These are phyloP conservation scores for Russula abietina DNA, from an alignment of 768 basidiomycete species.

Conservation along the genomic window DNA sequence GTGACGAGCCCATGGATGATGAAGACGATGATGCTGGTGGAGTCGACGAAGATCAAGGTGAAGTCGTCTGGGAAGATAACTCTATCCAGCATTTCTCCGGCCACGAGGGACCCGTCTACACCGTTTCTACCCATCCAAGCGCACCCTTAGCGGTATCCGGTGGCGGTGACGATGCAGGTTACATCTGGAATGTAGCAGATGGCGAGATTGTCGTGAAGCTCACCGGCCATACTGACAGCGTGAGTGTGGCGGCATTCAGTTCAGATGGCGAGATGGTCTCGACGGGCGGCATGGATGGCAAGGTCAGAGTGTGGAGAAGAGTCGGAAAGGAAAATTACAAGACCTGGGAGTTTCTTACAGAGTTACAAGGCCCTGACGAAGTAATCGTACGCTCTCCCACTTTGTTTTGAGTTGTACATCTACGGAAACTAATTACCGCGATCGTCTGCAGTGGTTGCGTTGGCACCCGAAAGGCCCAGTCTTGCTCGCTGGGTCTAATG, in stretches of 20 bases:
- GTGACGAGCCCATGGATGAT: slow-evolving; percentile 66
- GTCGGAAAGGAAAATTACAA: slow-evolving; percentile 68
- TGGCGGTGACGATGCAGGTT: slow-evolving; percentile 92
- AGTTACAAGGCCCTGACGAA: slow-evolving; percentile 91
- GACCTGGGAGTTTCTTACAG: slow-evolving; percentile 92
- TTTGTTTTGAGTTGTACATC: neutral
- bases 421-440: slow-evolving; percentile 6
- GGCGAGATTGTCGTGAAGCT: slow-evolving; percentile 79
- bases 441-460: slow-evolving; percentile 67
- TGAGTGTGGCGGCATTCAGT: slow-evolving; percentile 73
- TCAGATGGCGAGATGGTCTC: slow-evolving; percentile 87
- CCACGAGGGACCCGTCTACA: slow-evolving; percentile 78
- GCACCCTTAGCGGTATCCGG: slow-evolving; percentile 83
- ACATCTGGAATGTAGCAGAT: slow-evolving; percentile 83
- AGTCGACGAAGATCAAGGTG: slow-evolving; percentile 22
- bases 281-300: slow-evolving; percentile 98
- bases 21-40: slow-evolving; percentile 37
- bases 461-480: slow-evolving; percentile 96
- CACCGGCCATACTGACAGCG: slow-evolving; percentile 90
- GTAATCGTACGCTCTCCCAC: slow-evolving; percentile 62
- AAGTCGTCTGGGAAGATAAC: slow-evolving; percentile 45
- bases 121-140: slow-evolving; percentile 77
- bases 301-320: slow-evolving; percentile 85
- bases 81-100: slow-evolving; percentile 61
- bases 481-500: slow-evolving; percentile 86